Percentiles rank a stretch among this genome's conserved stretches.
Conservation (phyloP, 1,284 basidiomycete species). For the Cerioporus squamosus region DNA sequence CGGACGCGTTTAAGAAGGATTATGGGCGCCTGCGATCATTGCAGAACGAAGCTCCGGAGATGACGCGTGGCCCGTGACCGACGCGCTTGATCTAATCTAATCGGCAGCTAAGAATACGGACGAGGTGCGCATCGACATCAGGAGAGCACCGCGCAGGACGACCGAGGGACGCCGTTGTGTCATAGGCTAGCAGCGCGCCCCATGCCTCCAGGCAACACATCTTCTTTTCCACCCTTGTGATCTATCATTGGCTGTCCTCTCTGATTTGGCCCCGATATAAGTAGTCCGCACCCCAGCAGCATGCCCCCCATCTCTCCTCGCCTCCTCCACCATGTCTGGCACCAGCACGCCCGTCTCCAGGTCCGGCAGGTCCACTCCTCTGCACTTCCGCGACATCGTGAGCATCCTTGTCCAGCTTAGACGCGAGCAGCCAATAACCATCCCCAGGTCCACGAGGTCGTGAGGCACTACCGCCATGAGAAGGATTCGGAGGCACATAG, state of each 20-base stretch:
- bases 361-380: conserved; percentile 33
- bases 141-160: too few species aligned
- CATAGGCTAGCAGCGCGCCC: neutral
- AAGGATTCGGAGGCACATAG: conserved; percentile 85
- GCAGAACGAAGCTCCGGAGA: conserved; percentile 16
- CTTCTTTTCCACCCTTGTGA: neutral
- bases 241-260: neutral
- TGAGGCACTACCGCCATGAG: conserved; percentile 60
- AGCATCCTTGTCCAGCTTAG: conserved; percentile 2
- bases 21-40: conserved; percentile 14
- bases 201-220: conserved; percentile 12
- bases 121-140: neutral
- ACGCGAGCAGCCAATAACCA: conserved; percentile 31
- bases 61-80: conserved; percentile 2
- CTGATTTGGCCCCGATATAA: conserved; percentile 10
- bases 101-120: conserved; percentile 18
- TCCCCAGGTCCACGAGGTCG: conserved; percentile 38
- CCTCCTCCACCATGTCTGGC: conserved; percentile 15
- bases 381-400: conserved; percentile 28
- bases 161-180: too few species aligned
- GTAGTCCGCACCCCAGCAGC: neutral
- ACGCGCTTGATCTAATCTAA: conserved; percentile 20
- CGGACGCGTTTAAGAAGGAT: conserved; percentile 14
- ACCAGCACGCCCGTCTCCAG: conserved; percentile 20
- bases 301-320: neutral